phyloP scores from a whole-genome alignment of 257 asterid species.

The Solanum bukasovii region DNA sequence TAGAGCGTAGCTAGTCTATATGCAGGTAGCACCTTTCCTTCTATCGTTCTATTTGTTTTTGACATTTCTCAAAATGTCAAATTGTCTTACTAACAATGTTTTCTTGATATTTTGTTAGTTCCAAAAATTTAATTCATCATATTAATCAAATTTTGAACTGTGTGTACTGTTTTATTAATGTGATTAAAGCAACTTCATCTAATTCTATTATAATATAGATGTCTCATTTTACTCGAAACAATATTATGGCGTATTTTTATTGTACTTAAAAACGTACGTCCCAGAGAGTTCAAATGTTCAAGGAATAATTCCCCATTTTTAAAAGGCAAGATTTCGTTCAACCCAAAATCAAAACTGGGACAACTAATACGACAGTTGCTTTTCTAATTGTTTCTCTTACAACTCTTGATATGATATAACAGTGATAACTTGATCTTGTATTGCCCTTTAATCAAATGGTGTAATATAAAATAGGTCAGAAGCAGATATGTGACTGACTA shows the following conservation, averaged over 20 bases:
- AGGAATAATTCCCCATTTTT: not conserved
- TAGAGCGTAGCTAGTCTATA: not conserved
- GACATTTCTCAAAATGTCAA: not conserved
- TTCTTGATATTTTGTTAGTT: not conserved
- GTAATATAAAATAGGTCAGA: not conserved
- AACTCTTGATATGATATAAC: not conserved
- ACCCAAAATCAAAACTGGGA: not conserved
- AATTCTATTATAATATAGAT: not conserved
- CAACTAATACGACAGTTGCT: not conserved
- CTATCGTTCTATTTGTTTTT: not conserved
- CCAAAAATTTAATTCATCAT: not conserved
- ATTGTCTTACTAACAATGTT: not conserved
- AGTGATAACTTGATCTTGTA: not conserved
- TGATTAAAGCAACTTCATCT: not conserved
- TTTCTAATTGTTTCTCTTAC: not conserved
- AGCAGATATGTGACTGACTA: not conserved
- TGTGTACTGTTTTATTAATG: not conserved
- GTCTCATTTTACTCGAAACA: not conserved
- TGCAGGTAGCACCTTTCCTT: not conserved
- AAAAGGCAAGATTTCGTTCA: not conserved
- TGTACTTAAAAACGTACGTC: not conserved
- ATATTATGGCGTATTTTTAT: not conserved
- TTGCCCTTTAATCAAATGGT: not conserved
- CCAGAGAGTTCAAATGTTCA: not conserved
- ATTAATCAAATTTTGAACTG: not conserved